Conservation (phyloP, 2,329 filamentous ascomycete species). For the Biscogniauxia marginata region DNA sequence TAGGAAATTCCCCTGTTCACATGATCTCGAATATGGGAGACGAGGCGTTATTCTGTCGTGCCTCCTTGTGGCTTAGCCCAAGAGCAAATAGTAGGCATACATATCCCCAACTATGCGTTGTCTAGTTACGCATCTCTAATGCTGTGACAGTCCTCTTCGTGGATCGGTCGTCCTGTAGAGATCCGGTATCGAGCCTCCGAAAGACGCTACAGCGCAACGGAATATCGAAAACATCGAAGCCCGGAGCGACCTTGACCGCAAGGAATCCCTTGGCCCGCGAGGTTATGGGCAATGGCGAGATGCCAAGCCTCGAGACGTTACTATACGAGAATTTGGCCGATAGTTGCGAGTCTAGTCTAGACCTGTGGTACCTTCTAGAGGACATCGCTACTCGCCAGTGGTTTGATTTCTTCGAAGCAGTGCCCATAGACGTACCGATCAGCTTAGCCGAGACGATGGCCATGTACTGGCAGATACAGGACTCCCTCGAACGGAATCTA, state of each 20-base stretch:
- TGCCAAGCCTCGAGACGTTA: constrained; percentile 27
- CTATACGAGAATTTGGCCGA: constrained; percentile 22
- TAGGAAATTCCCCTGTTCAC: constrained; percentile 16
- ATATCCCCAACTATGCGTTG: neutral
- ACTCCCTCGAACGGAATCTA: constrained; percentile 37
- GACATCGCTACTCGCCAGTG: constrained; percentile 30
- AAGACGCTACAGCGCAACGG: constrained; percentile 16
- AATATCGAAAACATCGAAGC: neutral
- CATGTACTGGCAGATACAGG: constrained; percentile 32
- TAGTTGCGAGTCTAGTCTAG: neutral
- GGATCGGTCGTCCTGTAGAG: constrained; percentile 28
- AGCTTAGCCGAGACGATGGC: constrained; percentile 6
- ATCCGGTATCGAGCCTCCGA: constrained; percentile 15
- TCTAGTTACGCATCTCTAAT: neutral
- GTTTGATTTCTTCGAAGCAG: constrained; percentile 36
- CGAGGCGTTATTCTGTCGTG: constrained; percentile 33
- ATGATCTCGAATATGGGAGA: constrained; percentile 19
- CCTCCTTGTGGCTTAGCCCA: constrained; percentile 33
- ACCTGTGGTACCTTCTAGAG: constrained; percentile 16
- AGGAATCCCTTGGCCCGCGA: neutral
- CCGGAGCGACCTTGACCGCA: neutral
- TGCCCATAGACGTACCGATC: constrained; percentile 15
- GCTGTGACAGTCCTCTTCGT: constrained; percentile 32
- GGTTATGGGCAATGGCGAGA: constrained; percentile 10
- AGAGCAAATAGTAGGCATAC: constrained; percentile 21